A percentile compares a stretch with the other conserved stretches of the same genome.
Evolutionary conservation across 73 alveolate species (phyloP).

Genomic region (Tetrahymena malaccensis): DNA sequence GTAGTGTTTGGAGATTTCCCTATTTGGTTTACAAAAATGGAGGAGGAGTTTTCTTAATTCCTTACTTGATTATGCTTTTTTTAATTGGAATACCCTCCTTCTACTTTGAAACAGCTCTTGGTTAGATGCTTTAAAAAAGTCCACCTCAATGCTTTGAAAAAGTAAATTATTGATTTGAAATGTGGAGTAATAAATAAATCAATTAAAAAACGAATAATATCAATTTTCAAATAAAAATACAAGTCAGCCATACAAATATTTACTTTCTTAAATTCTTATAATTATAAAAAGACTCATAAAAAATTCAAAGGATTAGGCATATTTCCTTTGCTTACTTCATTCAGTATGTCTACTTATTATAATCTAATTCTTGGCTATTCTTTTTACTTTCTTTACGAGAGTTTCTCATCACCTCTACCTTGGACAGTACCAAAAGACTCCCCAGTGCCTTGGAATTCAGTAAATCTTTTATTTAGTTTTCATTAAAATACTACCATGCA

Average conservation of each 20-base stretch:
- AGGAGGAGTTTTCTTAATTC: slow-evolving; percentile 58
- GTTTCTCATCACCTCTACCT: slow-evolving; percentile 45
- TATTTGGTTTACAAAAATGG: slow-evolving; percentile 43
- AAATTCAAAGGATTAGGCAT: not conserved
- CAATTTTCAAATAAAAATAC: not conserved
- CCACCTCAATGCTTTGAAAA: slow-evolving; percentile 8
- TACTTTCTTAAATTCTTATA: not conserved
- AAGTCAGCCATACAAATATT: not conserved
- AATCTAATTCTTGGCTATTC: slow-evolving; percentile 43
- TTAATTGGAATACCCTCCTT: slow-evolving; percentile 44
- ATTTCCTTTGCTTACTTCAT: not conserved
- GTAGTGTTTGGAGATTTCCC: slow-evolving; percentile 66
- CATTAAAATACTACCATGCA: not conserved
- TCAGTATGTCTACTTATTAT: slow-evolving; percentile 17
- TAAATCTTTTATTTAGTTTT: not conserved
- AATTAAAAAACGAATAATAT: not conserved
- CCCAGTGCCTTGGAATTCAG: slow-evolving; percentile 2
- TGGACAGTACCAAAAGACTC: slow-evolving; percentile 22
- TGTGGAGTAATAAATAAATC: not conserved
- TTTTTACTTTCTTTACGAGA: slow-evolving; percentile 25
- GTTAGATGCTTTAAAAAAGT: slow-evolving; percentile 32
- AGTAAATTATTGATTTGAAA: slow-evolving; percentile 18
- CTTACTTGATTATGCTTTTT: slow-evolving; percentile 34
- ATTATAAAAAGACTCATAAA: not conserved
- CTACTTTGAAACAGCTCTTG: slow-evolving; percentile 46